Conservation (phyloP, 2,329 filamentous ascomycete species). For the Aspergillus sp. region DNA sequence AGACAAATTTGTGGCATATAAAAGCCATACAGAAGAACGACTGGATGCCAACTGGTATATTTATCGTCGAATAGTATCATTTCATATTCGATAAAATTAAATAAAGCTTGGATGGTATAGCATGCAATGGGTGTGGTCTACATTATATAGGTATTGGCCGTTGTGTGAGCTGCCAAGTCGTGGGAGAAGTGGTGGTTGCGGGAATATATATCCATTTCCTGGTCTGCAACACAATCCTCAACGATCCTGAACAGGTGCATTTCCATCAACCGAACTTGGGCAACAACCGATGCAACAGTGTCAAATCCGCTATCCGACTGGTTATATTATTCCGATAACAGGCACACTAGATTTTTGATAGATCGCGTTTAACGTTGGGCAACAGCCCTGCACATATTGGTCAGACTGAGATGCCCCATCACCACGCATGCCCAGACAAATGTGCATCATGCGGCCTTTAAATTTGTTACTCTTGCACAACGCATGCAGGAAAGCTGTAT, state of each 20-base stretch:
- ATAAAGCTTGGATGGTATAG: neutral
- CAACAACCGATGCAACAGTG: no score
- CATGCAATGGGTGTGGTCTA: neutral
- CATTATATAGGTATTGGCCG: neutral
- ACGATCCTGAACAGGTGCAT: neutral
- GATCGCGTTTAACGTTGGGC: neutral
- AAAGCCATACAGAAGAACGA: no score
- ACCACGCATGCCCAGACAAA: neutral
- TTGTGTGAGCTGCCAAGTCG: neutral
- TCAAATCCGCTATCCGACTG: neutral
- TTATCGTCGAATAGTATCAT: no score
- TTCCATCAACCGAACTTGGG: no score
- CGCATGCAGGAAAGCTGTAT: neutral
- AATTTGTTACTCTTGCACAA: neutral
- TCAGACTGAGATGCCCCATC: neutral
- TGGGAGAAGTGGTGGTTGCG: neutral
- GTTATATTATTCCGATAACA: neutral
- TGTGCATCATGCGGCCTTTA: no score
- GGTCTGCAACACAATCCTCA: neutral
- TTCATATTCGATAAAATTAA: neutral
- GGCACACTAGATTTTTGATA: neutral
- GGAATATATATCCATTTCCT: neutral
- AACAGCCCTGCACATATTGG: slow-evolving; percentile 7
- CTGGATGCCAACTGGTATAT: no score
- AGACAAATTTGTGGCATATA: no score